Evolutionary conservation across 2,329 filamentous ascomycete genomes (phyloP), one percentile per base, ranked within the genome.

Genomic region (Dryadomyces quercivorus): DNA sequence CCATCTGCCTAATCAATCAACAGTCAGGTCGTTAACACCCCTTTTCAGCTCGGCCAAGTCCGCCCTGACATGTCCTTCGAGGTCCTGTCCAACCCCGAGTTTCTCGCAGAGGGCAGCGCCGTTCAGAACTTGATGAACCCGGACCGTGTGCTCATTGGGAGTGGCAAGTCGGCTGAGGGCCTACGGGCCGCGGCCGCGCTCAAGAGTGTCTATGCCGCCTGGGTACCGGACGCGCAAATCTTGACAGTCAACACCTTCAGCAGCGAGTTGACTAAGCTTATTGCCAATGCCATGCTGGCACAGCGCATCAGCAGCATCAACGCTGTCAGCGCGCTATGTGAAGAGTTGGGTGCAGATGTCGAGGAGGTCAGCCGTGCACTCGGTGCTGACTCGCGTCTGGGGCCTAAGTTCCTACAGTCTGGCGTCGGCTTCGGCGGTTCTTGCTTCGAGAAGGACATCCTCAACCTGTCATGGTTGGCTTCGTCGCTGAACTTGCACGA

Each of bases 241-340:
- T 12, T 55, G 10, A 50, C 38, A 1, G 53, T 47, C 16, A 44
- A 51, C 34, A 55, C 53, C 10, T 55, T 55, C 40, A 55, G 53
- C 53, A 55, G 53, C 43, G 53, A 55, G 53, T 20, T 55, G 48
- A 55, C 53, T 12, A 55, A 55, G 43, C 43, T 55, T 26, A 47
- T 55, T 26, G 53, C 53, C 21, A 55, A 55, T 44, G 53, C 53
- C 16, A 55, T 55, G 53, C 48, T 55, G 18, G 53, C 53, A 1
- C 53, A 55, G 49, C 53, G 53, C 18, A 51, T 55, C 53, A 55
- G 53, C 53, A 55, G 53, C 21, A 55, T 55, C 43, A 59, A 55
- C 31, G 53, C 48, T 15, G 53, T 55, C 7, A 55, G 53, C 43
- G 48, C 48, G 18, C 48, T 55, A 13, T 55, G 53, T 31, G 53